Evolutionary conservation across 257 asterid genomes (phyloP).

Genomic region (Solanum etuberosum): DNA sequence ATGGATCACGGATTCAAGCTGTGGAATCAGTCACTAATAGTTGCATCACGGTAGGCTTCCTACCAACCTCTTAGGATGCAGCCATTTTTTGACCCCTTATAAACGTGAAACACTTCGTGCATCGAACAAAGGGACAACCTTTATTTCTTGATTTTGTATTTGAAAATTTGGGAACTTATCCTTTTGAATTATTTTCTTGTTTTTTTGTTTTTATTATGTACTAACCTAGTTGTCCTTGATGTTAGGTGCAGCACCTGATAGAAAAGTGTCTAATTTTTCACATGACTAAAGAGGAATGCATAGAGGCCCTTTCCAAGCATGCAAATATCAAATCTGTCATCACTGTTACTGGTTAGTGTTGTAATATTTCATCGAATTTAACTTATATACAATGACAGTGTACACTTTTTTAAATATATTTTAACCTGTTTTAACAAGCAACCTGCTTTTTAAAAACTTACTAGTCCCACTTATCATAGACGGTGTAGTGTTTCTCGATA

Average conservation of each 20-base stretch:
- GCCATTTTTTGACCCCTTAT: neutral
- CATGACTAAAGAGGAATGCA: constrained; percentile 44
- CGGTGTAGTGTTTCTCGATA: neutral
- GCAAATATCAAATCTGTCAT: constrained; percentile 40
- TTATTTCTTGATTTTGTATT: neutral
- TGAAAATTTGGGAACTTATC: neutral
- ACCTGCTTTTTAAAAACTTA: neutral
- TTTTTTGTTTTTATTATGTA: neutral
- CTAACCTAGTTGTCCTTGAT: neutral
- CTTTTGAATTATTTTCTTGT: neutral
- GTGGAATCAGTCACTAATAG: neutral
- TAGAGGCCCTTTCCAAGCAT: constrained; percentile 43
- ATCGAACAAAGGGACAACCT: too few species aligned
- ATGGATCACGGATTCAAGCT: fast-evolving
- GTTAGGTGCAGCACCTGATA: constrained; percentile 37
- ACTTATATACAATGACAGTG: neutral
- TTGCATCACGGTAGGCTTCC: neutral
- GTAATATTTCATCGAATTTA: neutral
- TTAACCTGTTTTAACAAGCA: neutral
- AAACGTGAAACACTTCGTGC: neutral
- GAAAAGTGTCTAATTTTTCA: constrained; percentile 37
- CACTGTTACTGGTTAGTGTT: constrained; percentile 33
- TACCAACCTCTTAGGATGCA: neutral
- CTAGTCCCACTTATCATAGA: neutral
- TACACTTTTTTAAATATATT: neutral